Evolutionary conservation across 2,329 filamentous ascomycete genomes (phyloP).

Genomic region (Aspergillus udagawae): DNA sequence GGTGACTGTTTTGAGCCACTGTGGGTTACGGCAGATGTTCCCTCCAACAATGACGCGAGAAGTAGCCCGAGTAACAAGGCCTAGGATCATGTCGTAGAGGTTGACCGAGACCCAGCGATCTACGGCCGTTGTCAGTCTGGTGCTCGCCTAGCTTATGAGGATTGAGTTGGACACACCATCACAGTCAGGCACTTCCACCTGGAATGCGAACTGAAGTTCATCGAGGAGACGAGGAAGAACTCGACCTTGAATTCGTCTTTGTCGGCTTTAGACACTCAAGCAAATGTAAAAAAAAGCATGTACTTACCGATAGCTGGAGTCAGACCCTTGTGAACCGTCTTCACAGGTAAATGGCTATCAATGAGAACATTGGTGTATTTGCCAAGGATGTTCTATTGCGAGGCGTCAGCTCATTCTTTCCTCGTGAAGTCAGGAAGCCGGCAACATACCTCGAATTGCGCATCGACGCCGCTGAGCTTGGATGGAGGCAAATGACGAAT

Average conservation of each 20-base stretch:
- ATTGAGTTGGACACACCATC: conserved; percentile 12
- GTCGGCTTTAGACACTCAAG: neutral
- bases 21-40: conserved; percentile 32
- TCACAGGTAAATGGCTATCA: conserved; percentile 20
- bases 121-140: conserved; percentile 1
- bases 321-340: conserved; percentile 21
- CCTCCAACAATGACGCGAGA: conserved; percentile 40
- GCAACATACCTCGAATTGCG: conserved; percentile 22
- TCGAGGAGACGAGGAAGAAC: conserved; percentile 22
- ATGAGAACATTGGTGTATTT: conserved; percentile 25
- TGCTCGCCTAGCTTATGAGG: neutral
- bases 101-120: conserved; percentile 22
- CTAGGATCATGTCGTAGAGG: conserved; percentile 24
- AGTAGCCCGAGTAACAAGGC: conserved; percentile 37
- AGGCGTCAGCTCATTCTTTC: neutral
- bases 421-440: neutral
- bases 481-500: conserved; percentile 16
- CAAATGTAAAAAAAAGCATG: neutral
- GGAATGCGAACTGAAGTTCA: conserved; percentile 24
- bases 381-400: conserved; percentile 23
- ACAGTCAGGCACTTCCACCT: conserved; percentile 19
- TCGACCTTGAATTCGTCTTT: conserved; percentile 11
- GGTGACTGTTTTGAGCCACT: conserved; percentile 35
- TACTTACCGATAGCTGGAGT: conserved; percentile 21
- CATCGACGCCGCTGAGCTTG: conserved; percentile 23